phyloP scores from a whole-genome alignment of 1,139 yeast species.

The Candida pseudoviswanathii region DNA sequence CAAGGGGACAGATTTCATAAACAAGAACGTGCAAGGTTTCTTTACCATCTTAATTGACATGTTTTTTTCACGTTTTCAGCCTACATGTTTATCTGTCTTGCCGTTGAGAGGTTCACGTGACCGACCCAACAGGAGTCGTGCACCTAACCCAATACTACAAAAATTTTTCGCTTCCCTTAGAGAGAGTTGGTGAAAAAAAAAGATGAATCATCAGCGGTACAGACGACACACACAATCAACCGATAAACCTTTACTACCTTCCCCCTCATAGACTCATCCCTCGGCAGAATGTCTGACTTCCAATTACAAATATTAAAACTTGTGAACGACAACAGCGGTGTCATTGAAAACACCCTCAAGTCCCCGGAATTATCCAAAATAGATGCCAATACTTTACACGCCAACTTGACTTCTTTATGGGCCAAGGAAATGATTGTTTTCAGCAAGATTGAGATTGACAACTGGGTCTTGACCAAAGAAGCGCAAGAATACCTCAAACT shows the following conservation, averaged over 20 bases:
- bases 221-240: not conserved
- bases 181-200: slow-evolving; percentile 1
- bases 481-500: slow-evolving; percentile 74
- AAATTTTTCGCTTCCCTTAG: not conserved
- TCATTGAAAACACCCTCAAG: slow-evolving; percentile 63
- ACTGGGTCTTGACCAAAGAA: slow-evolving; percentile 77
- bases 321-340: slow-evolving; percentile 57
- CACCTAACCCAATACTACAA: not conserved
- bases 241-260: not conserved
- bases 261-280: not conserved
- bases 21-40: too few species aligned
- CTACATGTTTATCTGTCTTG: not conserved
- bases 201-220: slow-evolving; percentile 1
- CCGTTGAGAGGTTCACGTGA: not conserved
- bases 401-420: slow-evolving; percentile 83
- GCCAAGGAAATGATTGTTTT: slow-evolving; percentile 82
- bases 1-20: not conserved
- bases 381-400: slow-evolving; percentile 50
- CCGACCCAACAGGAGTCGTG: not conserved
- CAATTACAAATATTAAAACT: slow-evolving; percentile 60
- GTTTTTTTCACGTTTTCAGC: not conserved
- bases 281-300: slow-evolving; percentile 50
- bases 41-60: too few species aligned
- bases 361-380: slow-evolving; percentile 47
- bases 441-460: slow-evolving; percentile 73